A percentile compares a stretch with the other conserved stretches of the same genome.
These are phyloP conservation scores for Hygrocybe punicea DNA, from an alignment of 768 basidiomycete species.

Conservation along the genomic window DNA sequence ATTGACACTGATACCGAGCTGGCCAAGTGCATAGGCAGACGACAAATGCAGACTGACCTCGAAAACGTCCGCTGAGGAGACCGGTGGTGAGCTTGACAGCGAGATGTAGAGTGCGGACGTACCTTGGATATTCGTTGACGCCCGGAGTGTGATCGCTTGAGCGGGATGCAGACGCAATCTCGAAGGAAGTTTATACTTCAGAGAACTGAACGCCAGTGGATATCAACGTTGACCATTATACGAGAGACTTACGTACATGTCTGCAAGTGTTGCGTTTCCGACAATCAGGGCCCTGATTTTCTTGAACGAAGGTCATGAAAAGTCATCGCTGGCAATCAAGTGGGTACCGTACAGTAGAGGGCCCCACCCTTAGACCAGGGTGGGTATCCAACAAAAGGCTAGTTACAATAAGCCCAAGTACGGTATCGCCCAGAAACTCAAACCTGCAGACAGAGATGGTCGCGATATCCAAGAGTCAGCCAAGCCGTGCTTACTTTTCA, in stretches of 20 bases:
- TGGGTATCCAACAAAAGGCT: constrained; percentile 58
- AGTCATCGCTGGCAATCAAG: constrained; percentile 9
- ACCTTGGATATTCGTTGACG: constrained; percentile 74
- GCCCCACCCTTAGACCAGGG: constrained; percentile 71
- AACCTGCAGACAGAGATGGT: constrained; percentile 40
- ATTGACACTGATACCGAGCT: no score
- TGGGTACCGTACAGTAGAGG: constrained; percentile 57
- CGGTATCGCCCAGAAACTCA: constrained; percentile 75
- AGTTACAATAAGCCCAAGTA: constrained; percentile 67
- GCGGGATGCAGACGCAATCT: constrained; percentile 63
- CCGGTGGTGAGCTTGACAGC: background rate
- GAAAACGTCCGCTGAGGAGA: constrained; percentile 64
- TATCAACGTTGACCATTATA: background rate
- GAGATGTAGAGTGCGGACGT: constrained; percentile 12
- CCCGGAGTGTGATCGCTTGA: constrained; percentile 66
- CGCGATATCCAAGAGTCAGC: background rate
- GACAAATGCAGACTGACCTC: constrained; percentile 65
- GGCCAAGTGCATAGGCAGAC: no score
- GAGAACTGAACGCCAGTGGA: constrained; percentile 44
- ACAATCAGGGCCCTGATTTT: constrained; percentile 78
- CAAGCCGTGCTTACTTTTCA: constrained; percentile 75
- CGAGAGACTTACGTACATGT: constrained; percentile 46
- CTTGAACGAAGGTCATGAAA: constrained; percentile 34
- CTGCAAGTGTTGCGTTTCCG: constrained; percentile 68
- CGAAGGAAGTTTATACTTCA: constrained; percentile 61